phyloP scores from a whole-genome alignment of 164 flowering plant genomes.

The Aristolochia fimbriata region DNA sequence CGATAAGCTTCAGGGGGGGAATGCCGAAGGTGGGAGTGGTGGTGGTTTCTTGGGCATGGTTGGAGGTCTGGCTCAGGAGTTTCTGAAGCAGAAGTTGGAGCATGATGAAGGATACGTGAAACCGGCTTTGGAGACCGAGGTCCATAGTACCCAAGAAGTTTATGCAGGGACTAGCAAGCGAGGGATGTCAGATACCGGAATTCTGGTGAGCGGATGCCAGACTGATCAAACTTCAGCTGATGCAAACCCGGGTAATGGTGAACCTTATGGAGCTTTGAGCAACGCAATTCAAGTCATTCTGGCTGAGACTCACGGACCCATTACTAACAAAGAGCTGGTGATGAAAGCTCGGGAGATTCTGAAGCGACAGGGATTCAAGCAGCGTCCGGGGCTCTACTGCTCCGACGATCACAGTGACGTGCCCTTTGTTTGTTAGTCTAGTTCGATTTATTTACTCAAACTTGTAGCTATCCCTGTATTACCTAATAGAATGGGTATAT shows the following conservation, averaged over 20 bases:
- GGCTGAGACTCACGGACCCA: conserved; percentile 35
- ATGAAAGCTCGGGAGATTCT: conserved; percentile 56
- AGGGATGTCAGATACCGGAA: conserved; percentile 46
- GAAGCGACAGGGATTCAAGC: conserved; percentile 68
- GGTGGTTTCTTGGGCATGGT: conserved; percentile 71
- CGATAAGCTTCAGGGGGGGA: conserved; percentile 43
- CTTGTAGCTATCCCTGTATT: no score
- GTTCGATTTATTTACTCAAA: background rate
- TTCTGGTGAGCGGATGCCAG: conserved; percentile 88
- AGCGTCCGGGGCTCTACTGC: conserved; percentile 95
- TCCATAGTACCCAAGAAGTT: conserved; percentile 56
- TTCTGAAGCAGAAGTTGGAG: conserved; percentile 73
- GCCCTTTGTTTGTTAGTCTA: conserved; percentile 51
- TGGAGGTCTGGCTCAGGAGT: conserved; percentile 61
- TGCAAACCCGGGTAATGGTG: conserved; percentile 49
- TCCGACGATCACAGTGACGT: conserved; percentile 46
- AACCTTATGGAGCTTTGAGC: conserved; percentile 91
- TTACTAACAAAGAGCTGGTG: conserved; percentile 63
- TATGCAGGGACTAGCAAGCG: conserved; percentile 63
- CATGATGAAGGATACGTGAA: conserved; percentile 57
- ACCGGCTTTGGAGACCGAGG: conserved; percentile 60
- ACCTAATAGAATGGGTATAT: no score
- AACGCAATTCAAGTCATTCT: conserved; percentile 86
- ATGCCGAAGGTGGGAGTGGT: conserved; percentile 23
- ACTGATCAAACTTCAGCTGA: conserved; percentile 88